These are phyloP conservation scores for Ogataea paraovalis DNA, from an alignment of 805 yeast species.

Conservation along the genomic window DNA sequence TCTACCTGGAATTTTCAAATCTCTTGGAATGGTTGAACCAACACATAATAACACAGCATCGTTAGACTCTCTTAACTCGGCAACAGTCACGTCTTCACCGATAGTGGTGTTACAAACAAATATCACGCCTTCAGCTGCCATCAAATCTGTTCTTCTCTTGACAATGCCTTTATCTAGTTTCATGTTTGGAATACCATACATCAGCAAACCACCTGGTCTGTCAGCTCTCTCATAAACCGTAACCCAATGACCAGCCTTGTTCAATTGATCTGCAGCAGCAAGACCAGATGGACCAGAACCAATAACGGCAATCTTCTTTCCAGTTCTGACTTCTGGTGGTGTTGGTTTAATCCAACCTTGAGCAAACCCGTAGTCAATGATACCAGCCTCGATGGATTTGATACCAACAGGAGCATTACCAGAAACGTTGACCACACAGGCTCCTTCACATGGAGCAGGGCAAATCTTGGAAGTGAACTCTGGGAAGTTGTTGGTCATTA, in stretches of 20 bases:
- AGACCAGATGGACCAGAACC: constrained; percentile 98
- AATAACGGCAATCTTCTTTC: constrained; percentile 77
- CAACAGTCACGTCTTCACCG: constrained; percentile 77
- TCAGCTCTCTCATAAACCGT: constrained; percentile 92
- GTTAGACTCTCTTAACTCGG: constrained; percentile 54
- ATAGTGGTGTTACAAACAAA: constrained; percentile 74
- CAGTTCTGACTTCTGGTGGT: constrained; percentile 78
- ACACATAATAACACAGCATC: constrained; percentile 91
- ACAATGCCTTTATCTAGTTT: constrained; percentile 91
- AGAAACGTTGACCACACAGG: constrained; percentile 79
- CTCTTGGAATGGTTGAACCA: constrained; percentile 96
- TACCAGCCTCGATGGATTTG: constrained; percentile 92
- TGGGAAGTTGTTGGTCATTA: constrained; percentile 98
- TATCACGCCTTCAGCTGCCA: constrained; percentile 85
- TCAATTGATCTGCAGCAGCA: constrained; percentile 95
- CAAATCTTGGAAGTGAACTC: constrained; percentile 98
- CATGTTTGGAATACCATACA: constrained; percentile 99
- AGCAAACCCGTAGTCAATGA: constrained; percentile 92
- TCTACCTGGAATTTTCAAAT: constrained; percentile 91
- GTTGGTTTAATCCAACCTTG: constrained; percentile 93
- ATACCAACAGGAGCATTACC: constrained; percentile 95
- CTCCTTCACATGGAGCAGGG: constrained; percentile 99
- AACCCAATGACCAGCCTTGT: constrained; percentile 91
- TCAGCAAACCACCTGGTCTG: constrained; percentile 93
- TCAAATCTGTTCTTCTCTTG: constrained; percentile 85